Evolutionary conservation across 2,329 filamentous ascomycete species (phyloP).

Genomic region (Arthrobotrys sphaeroides): DNA sequence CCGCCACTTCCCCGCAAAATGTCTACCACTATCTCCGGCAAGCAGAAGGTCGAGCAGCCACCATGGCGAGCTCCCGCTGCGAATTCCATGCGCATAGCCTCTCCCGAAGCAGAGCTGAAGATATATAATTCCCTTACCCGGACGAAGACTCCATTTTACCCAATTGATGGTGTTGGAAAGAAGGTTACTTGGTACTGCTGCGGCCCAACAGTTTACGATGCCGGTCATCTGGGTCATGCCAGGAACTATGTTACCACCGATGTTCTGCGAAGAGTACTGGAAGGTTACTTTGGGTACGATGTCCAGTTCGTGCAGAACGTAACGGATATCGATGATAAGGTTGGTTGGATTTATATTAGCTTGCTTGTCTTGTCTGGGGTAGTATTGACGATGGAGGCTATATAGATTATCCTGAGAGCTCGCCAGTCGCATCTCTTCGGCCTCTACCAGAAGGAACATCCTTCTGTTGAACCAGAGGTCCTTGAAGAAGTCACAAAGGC

Average conservation of each 20-base stretch:
- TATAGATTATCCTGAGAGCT: slow-evolving; percentile 71
- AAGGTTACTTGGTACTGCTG: slow-evolving; percentile 88
- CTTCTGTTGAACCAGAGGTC: slow-evolving; percentile 61
- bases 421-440: slow-evolving; percentile 80
- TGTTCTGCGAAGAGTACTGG: slow-evolving; percentile 82
- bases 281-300: slow-evolving; percentile 82
- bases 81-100: slow-evolving; percentile 64
- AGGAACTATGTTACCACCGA: slow-evolving; percentile 92
- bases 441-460: slow-evolving; percentile 78
- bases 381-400: background rate
- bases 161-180: slow-evolving; percentile 72
- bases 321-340: slow-evolving; percentile 83
- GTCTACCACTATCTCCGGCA: slow-evolving; percentile 45
- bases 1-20: slow-evolving; percentile 41
- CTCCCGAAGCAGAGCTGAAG: slow-evolving; percentile 64
- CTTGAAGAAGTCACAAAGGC: slow-evolving; percentile 53
- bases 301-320: slow-evolving; percentile 94
- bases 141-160: slow-evolving; percentile 76
- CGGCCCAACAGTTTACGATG: slow-evolving; percentile 85
- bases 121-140: slow-evolving; percentile 84
- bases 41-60: slow-evolving; percentile 52
- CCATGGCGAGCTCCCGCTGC: slow-evolving; percentile 48
- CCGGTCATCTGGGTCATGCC: slow-evolving; percentile 82
- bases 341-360: slow-evolving; percentile 57
- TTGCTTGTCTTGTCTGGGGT: background rate